Evolutionary conservation across 306 rosid genomes (phyloP).

Genomic region (Argentina anserina): DNA sequence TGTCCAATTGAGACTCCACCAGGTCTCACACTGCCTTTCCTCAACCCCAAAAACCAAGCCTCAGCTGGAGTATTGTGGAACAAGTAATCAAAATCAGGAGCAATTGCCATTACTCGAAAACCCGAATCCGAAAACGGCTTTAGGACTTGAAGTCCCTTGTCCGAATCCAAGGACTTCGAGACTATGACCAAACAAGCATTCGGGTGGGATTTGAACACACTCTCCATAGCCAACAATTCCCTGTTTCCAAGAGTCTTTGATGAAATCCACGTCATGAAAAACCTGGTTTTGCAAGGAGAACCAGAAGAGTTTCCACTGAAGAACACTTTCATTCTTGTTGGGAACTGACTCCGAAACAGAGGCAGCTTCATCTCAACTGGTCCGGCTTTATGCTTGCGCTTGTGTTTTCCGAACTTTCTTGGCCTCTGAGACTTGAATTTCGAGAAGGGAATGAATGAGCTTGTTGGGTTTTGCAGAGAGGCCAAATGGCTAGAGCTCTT

Average conservation of each 20-base stretch:
- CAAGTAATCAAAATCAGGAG: constrained; percentile 65
- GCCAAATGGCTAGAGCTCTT: constrained; percentile 25
- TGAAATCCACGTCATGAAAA: constrained; percentile 96
- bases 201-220: constrained; percentile 70
- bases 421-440: constrained; percentile 13
- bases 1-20: constrained; percentile 82
- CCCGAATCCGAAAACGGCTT: constrained; percentile 46
- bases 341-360: constrained; percentile 17
- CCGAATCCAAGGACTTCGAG: constrained; percentile 65
- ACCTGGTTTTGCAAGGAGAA: constrained; percentile 47
- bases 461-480: constrained; percentile 19
- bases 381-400: constrained; percentile 45
- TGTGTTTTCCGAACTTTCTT: constrained; percentile 37
- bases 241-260: constrained; percentile 55
- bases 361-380: constrained; percentile 20
- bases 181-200: constrained; percentile 69
- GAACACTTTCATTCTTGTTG: constrained; percentile 44
- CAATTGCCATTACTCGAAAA: constrained; percentile 44
- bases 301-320: constrained; percentile 24
- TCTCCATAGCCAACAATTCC: constrained; percentile 60
- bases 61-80: constrained; percentile 73
- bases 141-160: constrained; percentile 41
- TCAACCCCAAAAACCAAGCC: constrained; percentile 52
- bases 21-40: constrained; percentile 58
- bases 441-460: not conserved